Base-by-base conservation (phyloP, 768 basidiomycete genomes). In the Mycena albidolilacea region DNA sequence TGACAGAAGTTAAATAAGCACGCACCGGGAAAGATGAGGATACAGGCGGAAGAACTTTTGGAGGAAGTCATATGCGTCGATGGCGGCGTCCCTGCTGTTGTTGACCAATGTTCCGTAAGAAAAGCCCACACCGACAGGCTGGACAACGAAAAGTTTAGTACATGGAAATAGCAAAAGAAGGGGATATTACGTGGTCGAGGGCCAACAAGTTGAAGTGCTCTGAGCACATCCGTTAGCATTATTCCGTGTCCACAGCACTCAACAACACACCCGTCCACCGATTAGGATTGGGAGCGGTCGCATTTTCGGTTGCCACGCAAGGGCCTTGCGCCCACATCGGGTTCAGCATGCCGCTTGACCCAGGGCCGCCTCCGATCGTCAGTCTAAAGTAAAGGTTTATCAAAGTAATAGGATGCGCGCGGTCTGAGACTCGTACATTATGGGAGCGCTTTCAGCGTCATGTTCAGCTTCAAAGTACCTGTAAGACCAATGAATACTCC, bases 41-140 rank as follows among this genome's bases (percentile, higher is more conserved):
- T 78, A 80, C 7, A 82, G 61, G 11, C 52, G 68, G 75, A 76
- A 82, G 71, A 83, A 82, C 64, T 81, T 82, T 65, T 83, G 81
- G 23, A 84, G 57, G 61, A 84, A 84, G 72, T 82, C 83, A 66
- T 83, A 84, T 14, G 79, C 80, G 70, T 83, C 83, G 30, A 74
- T 52, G 1, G 82, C 83, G 3, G 81, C 82, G 46, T 57, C 73
- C 0, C 78, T 77, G 58, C 81, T 82, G 54, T 79, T 82, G 74
- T 82, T 82, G 12, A 83, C 81, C 19, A 23, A 55, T 4, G 75
- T 74, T 0, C 83, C 83, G 70, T 82, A 84, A 3, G 83, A 84
- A 41, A 79, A 81, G 6, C 83, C 83, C 3, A 77, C 82, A 9
- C 81, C 81, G 21, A 82, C 76, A 37, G 81, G 83, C 81, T 81